Percentiles rank a stretch among this genome's conserved stretches.
Conservation (phyloP, 257 asterid genomes). For the Mentha longifolia region DNA sequence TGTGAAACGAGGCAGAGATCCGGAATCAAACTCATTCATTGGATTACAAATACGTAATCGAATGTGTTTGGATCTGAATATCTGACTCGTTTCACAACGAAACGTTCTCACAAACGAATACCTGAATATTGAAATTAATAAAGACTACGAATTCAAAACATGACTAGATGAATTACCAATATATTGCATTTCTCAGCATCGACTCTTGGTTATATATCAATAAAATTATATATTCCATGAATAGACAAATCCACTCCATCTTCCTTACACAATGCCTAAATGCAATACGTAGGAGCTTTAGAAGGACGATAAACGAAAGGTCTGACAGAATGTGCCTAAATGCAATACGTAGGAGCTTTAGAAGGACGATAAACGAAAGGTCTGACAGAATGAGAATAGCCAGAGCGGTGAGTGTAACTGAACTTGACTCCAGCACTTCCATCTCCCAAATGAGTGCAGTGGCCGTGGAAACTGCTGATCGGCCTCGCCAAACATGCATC, state of each 20-base stretch:
- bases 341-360: constrained; percentile 72
- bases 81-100: too few species aligned
- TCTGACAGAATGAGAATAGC: constrained; percentile 68
- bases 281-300: constrained; percentile 72
- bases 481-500: constrained; percentile 91
- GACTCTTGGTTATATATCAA: neutral
- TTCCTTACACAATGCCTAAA: constrained; percentile 27
- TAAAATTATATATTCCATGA: neutral
- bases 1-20: too few species aligned
- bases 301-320: constrained; percentile 81
- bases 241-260: neutral
- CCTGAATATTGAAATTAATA: too few species aligned
- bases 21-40: too few species aligned
- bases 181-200: neutral
- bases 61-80: too few species aligned
- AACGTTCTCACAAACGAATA: too few species aligned
- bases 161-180: neutral
- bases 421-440: constrained; percentile 73
- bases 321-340: constrained; percentile 56
- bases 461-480: constrained; percentile 81
- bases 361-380: constrained; percentile 81
- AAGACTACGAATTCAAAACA: too few species aligned
- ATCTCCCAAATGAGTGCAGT: constrained; percentile 66
- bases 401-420: constrained; percentile 74
- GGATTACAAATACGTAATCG: too few species aligned